Evolutionary conservation across 805 yeast genomes (phyloP), one percentile per base, ranked within the genome.

Genomic region (Candida michaelii): DNA sequence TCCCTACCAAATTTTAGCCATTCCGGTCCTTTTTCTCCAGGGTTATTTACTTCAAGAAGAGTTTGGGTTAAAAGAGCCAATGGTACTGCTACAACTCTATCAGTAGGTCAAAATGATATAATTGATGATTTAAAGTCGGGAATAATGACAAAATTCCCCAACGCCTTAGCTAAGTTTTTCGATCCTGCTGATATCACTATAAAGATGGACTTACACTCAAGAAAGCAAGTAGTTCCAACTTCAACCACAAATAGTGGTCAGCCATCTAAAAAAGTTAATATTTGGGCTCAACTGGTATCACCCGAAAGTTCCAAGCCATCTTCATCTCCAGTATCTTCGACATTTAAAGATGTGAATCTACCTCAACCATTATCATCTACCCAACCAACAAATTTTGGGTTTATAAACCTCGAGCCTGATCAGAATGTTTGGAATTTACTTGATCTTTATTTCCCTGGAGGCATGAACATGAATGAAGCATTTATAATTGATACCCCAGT

Each of bases 111-210:
- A 23, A 56, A 61, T 15, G 91, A 86, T 55, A 73, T 89, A 1
- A 75, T 90, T 4, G 98, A 90, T 60, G 96, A 91, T 60, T 67
- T 90, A 52, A 90, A 90, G 55, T 65, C 73, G 9, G 73, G 79
- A 45, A 73, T 90, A 1, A 61, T 82, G 27, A 65, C 65, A 34
- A 85, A 83, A 52, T 85, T 76, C 59, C 85, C 95, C 42, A 80
- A 84, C 45, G 74, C 87, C 2, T 56, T 84, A 43, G 85, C 81
- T 3, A 59, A 76, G 46, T 58, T 67, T 35, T 76, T 73, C 55
- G 89, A 89, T 65, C 82, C 95, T 7, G 80, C 95, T 9, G 88
- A 86, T 56, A 44, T 83, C 49, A 42, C 69, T 13, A 58, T 80
- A 46, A 76, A 54, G 30, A 50, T 65, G 52, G 65, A 56, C 36